A percentile compares a stretch with the other conserved stretches of the same genome.
Evolutionary conservation across 352 stramenopile species (phyloP).

Genomic region (Phytophthora agathidicida): DNA sequence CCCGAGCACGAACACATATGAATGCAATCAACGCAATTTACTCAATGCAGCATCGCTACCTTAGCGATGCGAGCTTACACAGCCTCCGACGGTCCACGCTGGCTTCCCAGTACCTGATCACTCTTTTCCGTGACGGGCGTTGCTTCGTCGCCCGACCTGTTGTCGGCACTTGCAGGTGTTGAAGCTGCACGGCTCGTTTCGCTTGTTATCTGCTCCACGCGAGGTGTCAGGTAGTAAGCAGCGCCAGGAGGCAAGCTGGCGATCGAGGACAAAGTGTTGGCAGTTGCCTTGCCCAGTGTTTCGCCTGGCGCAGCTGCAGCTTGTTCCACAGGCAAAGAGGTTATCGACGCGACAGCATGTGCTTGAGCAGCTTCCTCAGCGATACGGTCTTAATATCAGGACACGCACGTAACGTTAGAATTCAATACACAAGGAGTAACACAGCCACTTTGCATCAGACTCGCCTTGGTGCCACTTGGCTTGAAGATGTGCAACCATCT

Average conservation of each 20-base stretch:
- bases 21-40: neutral
- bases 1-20: too few species aligned
- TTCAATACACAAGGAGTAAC: too few species aligned
- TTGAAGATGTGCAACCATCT: conserved; percentile 72
- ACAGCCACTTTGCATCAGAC: neutral
- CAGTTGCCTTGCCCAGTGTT: conserved; percentile 11
- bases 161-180: conserved; percentile 17
- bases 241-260: conserved; percentile 31
- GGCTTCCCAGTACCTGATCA: conserved; percentile 21
- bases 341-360: conserved; percentile 19
- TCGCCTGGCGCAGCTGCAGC: conserved; percentile 14
- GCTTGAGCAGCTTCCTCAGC: conserved; percentile 36
- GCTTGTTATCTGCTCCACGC: conserved; percentile 21
- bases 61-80: conserved; percentile 19
- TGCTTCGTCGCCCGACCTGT: conserved; percentile 27
- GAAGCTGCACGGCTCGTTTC: conserved; percentile 17
- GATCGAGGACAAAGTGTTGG: conserved; percentile 28
- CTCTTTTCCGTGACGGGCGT: conserved; percentile 21
- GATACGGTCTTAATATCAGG: conserved; percentile 29
- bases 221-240: conserved; percentile 39
- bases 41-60: neutral
- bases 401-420: too few species aligned
- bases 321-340: conserved; percentile 32
- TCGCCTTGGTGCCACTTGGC: conserved; percentile 76
- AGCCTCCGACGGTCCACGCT: conserved; percentile 35